phyloP scores from a whole-genome alignment of 805 yeast species.

The Tetrapisispora nanseiensis region DNA sequence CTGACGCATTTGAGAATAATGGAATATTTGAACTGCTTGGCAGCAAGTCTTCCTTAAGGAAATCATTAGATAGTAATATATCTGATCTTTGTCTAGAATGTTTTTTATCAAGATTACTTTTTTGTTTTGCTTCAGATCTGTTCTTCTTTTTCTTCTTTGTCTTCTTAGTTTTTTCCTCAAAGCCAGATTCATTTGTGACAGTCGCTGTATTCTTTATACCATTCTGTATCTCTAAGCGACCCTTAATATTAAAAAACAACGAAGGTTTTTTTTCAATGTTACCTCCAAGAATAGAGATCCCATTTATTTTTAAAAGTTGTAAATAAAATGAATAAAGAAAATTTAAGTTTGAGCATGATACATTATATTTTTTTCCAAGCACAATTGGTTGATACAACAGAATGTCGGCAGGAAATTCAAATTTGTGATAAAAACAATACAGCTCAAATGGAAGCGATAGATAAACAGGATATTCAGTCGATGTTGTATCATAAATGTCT shows the following conservation, averaged over 20 bases:
- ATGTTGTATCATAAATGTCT: constrained; percentile 16
- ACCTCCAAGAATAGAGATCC: constrained; percentile 23
- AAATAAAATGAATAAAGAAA: constrained; percentile 26
- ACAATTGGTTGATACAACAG: constrained; percentile 22
- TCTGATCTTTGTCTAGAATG: not conserved
- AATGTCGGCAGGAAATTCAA: constrained; percentile 27
- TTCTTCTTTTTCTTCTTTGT: constrained; percentile 1
- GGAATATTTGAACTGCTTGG: not conserved
- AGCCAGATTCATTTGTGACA: not conserved
- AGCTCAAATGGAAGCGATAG: constrained; percentile 27
- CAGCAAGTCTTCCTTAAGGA: not conserved
- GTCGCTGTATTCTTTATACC: not conserved
- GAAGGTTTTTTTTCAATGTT: constrained; percentile 9
- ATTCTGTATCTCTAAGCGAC: constrained; percentile 1
- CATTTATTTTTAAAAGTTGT: constrained; percentile 21
- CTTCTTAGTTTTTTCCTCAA: not conserved
- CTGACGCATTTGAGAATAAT: not conserved
- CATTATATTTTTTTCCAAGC: constrained; percentile 17
- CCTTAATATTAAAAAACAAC: not conserved
- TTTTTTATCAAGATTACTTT: too few relatives aligned
- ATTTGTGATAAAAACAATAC: constrained; percentile 28
- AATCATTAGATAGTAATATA: not conserved
- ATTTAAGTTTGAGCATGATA: constrained; percentile 19
- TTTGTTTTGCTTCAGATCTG: not conserved
- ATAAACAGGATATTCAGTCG: constrained; percentile 27